A percentile compares a stretch with the other conserved stretches of the same genome.
These are phyloP conservation scores for Russula lepida DNA, from an alignment of 768 basidiomycete genomes.

Conservation along the genomic window DNA sequence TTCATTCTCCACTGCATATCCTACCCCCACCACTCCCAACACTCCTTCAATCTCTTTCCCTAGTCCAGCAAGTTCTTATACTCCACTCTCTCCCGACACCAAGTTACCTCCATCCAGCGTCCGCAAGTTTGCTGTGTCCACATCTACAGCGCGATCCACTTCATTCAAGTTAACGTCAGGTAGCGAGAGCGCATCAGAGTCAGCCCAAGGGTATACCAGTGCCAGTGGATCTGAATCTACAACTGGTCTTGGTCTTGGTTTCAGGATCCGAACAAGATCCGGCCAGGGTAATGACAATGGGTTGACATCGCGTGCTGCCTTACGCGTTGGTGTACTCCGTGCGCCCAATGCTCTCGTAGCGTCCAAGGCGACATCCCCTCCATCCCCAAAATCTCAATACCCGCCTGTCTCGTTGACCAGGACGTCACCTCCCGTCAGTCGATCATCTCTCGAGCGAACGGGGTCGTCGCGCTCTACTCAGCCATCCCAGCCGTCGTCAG, in stretches of 20 bases:
- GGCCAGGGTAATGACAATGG: background rate
- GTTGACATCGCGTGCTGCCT: constrained; percentile 4
- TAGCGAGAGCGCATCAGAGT: constrained; percentile 18
- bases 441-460: constrained; percentile 6
- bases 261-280: constrained; percentile 14
- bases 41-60: constrained; percentile 7
- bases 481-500: constrained; percentile 3
- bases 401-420: background rate
- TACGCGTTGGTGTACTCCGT: constrained; percentile 15
- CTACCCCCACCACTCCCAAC: constrained; percentile 1
- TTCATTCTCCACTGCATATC: background rate
- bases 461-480: background rate
- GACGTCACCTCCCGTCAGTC: background rate
- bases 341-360: constrained; percentile 5
- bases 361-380: background rate
- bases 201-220: constrained; percentile 12
- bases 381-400: constrained; percentile 4
- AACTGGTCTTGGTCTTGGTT: constrained; percentile 16
- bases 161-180: constrained; percentile 10
- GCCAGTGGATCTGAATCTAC: constrained; percentile 16
- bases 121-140: constrained; percentile 15
- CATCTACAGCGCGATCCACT: constrained; percentile 1
- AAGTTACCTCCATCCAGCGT: background rate
- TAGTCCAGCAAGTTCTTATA: background rate
- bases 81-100: background rate